These are phyloP conservation scores for Xylaria bambusicola DNA, from an alignment of 495 filamentous ascomycete species.

Conservation along the genomic window DNA sequence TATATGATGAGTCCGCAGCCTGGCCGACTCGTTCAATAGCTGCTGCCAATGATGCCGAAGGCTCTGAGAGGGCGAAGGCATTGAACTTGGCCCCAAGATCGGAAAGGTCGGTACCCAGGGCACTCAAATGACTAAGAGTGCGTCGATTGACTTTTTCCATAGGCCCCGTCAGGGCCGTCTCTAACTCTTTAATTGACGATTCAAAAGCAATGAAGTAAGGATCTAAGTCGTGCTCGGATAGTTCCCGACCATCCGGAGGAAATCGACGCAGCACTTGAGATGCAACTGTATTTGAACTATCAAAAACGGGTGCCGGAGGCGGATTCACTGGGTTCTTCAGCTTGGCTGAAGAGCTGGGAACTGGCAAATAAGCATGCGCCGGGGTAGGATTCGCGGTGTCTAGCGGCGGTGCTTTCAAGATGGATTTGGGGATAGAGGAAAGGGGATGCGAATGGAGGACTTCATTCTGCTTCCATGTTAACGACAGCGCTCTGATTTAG, in stretches of 20 bases:
- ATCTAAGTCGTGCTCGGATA: conserved; percentile 88
- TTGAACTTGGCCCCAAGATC: conserved; percentile 94
- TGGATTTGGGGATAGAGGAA: conserved; percentile 87
- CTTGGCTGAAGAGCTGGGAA: conserved; percentile 82
- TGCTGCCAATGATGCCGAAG: conserved; percentile 80
- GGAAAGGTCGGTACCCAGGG: conserved; percentile 81
- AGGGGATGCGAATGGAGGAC: conserved; percentile 88
- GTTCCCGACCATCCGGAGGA: conserved; percentile 71
- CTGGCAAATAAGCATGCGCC: conserved; percentile 85
- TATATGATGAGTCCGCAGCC: conserved; percentile 93
- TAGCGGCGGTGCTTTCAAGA: conserved; percentile 88
- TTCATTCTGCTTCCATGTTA: conserved; percentile 69
- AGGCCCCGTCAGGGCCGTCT: conserved; percentile 80
- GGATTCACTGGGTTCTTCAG: conserved; percentile 62
- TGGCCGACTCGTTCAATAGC: conserved; percentile 94
- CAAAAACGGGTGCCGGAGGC: conserved; percentile 38
- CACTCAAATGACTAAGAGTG: conserved; percentile 79
- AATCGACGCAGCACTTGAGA: conserved; percentile 75
- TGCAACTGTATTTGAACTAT: conserved; percentile 54
- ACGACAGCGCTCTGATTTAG: conserved; percentile 10
- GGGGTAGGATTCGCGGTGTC: conserved; percentile 87
- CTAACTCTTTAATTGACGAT: conserved; percentile 81
- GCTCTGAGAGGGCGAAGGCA: conserved; percentile 93
- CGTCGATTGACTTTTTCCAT: conserved; percentile 95
- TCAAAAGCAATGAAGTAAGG: conserved; percentile 95